These are phyloP conservation scores for Biscogniauxia mediterranea DNA, from an alignment of 2,329 filamentous ascomycete species.

Conservation along the genomic window DNA sequence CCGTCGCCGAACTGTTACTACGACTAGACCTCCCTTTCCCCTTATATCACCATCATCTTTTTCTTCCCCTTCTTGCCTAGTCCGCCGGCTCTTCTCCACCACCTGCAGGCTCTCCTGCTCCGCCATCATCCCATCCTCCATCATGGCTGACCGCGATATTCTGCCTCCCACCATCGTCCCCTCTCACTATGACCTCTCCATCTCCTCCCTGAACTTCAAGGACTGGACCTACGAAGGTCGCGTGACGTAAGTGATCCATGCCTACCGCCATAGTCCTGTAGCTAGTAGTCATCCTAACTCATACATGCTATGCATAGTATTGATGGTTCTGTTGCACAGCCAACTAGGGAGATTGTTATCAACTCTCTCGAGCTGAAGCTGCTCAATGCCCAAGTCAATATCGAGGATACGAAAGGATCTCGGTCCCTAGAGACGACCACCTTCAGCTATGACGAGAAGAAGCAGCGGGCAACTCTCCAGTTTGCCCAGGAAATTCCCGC, in stretches of 20 bases:
- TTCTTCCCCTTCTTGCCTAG: not conserved
- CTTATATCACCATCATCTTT: too few relatives aligned
- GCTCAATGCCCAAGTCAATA: slow-evolving; percentile 58
- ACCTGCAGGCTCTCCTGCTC: slow-evolving; percentile 26
- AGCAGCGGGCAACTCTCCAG: slow-evolving; percentile 76
- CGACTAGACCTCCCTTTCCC: too few relatives aligned
- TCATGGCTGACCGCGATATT: slow-evolving; percentile 60
- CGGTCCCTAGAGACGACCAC: slow-evolving; percentile 59
- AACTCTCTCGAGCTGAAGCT: slow-evolving; percentile 86
- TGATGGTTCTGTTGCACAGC: slow-evolving; percentile 67
- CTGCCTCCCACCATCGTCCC: slow-evolving; percentile 71
- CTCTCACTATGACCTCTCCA: slow-evolving; percentile 78
- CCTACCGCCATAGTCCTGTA: not conserved
- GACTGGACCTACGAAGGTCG: slow-evolving; percentile 77
- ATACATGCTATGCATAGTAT: slow-evolving; percentile 51
- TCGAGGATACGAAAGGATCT: slow-evolving; percentile 56
- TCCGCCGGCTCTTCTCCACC: slow-evolving; percentile 25
- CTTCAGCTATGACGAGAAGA: slow-evolving; percentile 78
- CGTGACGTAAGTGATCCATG: slow-evolving; percentile 52
- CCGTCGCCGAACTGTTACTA: too few relatives aligned
- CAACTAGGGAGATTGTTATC: slow-evolving; percentile 74
- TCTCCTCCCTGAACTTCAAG: slow-evolving; percentile 77
- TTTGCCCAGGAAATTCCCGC: slow-evolving; percentile 71
- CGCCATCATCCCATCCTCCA: slow-evolving; percentile 34
- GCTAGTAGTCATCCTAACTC: slow-evolving; percentile 6